Evolutionary conservation across 2,329 filamentous ascomycete species (phyloP).

Genomic region (Ploettnerulaceae sp.): DNA sequence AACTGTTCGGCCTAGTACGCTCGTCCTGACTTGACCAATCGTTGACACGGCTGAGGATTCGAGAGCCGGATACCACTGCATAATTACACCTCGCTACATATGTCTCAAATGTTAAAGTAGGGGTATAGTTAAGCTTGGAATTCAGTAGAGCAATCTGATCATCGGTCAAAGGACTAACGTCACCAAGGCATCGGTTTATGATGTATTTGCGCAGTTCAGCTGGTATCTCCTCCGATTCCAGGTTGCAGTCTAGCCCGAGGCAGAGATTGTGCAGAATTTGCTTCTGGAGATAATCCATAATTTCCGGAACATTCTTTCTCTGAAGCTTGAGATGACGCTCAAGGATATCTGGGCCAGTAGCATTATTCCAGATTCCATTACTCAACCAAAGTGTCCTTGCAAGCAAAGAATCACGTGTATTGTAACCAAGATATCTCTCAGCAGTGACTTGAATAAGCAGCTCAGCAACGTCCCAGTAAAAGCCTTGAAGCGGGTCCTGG

Average conservation of each 20-base stretch:
- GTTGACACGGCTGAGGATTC: slow-evolving; percentile 29
- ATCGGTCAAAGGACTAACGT: slow-evolving; percentile 38
- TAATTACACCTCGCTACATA: slow-evolving; percentile 46
- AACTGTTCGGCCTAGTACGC: no score
- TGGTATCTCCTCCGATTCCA: slow-evolving; percentile 46
- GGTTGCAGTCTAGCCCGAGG: slow-evolving; percentile 45
- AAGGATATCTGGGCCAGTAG: slow-evolving; percentile 5
- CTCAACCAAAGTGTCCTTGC: slow-evolving; percentile 29
- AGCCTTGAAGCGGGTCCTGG: slow-evolving; percentile 11
- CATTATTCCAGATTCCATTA: slow-evolving; percentile 32
- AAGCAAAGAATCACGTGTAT: slow-evolving; percentile 34
- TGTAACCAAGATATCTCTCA: slow-evolving; percentile 21
- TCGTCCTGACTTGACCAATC: slow-evolving; percentile 4
- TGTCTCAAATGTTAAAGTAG: slow-evolving; percentile 34
- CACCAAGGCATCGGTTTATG: slow-evolving; percentile 42
- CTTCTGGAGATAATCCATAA: slow-evolving; percentile 11
- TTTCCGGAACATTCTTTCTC: not conserved
- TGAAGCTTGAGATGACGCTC: slow-evolving; percentile 10
- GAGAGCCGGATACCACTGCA: slow-evolving; percentile 41
- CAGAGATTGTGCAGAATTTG: slow-evolving; percentile 44
- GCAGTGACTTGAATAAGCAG: slow-evolving; percentile 17
- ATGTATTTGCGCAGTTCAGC: slow-evolving; percentile 40
- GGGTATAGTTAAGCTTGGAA: slow-evolving; percentile 11
- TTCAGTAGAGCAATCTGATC: slow-evolving; percentile 37
- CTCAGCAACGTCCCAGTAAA: slow-evolving; percentile 19